These are phyloP conservation scores for Penicillium bovifimosum DNA, from an alignment of 495 filamentous ascomycete genomes.

Conservation along the genomic window DNA sequence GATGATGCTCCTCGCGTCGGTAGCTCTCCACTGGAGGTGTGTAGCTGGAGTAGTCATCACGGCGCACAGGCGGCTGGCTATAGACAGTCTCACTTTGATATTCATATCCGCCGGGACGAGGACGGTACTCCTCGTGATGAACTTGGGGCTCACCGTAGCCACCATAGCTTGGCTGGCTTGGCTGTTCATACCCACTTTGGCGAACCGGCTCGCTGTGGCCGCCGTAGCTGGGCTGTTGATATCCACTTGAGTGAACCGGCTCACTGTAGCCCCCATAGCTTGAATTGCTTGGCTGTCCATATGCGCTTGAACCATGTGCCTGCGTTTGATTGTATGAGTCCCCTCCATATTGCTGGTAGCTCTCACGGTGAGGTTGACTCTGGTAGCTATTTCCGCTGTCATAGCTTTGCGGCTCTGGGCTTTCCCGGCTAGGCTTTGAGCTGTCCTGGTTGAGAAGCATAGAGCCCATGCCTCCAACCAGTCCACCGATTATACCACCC, in stretches of 20 bases:
- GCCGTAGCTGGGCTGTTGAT: too few relatives aligned
- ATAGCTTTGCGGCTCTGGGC: conserved; percentile 30
- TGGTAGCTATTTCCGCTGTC: conserved; percentile 24
- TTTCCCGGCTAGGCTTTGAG: conserved; percentile 24
- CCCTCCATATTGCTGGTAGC: conserved; percentile 35
- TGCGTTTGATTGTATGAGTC: conserved; percentile 14
- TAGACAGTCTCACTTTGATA: conserved; percentile 11
- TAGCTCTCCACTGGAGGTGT: conserved; percentile 12
- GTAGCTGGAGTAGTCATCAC: conserved; percentile 4
- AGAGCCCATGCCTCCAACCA: conserved; percentile 44
- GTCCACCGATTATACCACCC: conserved; percentile 47
- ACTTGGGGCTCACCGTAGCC: conserved; percentile 2
- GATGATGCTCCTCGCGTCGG: conserved; percentile 20
- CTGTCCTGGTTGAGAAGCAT: conserved; percentile 34
- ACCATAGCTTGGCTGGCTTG: neutral
- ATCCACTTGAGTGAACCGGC: neutral
- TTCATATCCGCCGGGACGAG: conserved; percentile 6
- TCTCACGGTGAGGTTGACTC: conserved; percentile 26
- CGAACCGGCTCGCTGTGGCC: too few relatives aligned
- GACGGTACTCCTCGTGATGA: conserved; percentile 8
- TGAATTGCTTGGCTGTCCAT: conserved; percentile 10
- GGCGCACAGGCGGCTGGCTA: conserved; percentile 5
- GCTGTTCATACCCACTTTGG: too few relatives aligned
- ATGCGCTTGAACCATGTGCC: neutral
- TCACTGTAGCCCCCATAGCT: conserved; percentile 2